Percentiles rank a stretch among this genome's conserved stretches.
Evolutionary conservation across 371 early-diverging fungal genomes (phyloP).

Genomic region (Ecytonucleospora hepatopenaei): DNA sequence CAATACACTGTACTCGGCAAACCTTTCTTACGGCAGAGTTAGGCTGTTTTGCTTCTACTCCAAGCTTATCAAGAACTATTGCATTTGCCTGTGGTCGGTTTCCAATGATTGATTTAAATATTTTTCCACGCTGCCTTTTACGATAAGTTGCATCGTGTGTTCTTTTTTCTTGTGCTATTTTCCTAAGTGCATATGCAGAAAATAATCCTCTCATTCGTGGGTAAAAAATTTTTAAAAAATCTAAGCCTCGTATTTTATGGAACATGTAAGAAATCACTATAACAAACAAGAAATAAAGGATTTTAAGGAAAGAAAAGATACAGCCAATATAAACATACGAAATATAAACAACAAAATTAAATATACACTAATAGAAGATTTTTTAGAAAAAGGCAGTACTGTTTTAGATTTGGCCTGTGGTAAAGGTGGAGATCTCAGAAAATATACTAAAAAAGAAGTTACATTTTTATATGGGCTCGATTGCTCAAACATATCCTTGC

Average conservation of each 20-base stretch:
- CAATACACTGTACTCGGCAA: constrained; percentile 98
- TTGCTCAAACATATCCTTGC: constrained; percentile 75
- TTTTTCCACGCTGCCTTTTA: constrained; percentile 88
- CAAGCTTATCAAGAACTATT: constrained; percentile 98
- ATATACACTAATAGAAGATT: constrained; percentile 40
- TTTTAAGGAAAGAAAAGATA: constrained; percentile 55
- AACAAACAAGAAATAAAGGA: constrained; percentile 71
- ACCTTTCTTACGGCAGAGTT: constrained; percentile 99
- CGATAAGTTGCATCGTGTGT: constrained; percentile 97
- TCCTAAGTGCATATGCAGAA: constrained; percentile 92
- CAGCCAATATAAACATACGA: constrained; percentile 45
- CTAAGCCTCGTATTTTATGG: constrained; percentile 1
- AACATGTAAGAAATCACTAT: constrained; percentile 72
- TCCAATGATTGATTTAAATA: constrained; percentile 88
- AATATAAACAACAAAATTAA: constrained; percentile 57
- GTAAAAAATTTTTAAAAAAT: constrained; percentile 49
- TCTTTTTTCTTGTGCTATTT: constrained; percentile 79
- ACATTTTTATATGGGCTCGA: constrained; percentile 59
- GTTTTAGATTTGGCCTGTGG: constrained; percentile 86
- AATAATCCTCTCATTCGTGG: constrained; percentile 67
- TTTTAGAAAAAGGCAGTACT: constrained; percentile 12
- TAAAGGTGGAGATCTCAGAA: constrained; percentile 92
- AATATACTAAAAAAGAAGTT: constrained; percentile 62
- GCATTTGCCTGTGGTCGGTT: constrained; percentile 98
- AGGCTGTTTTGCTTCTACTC: constrained; percentile 99